Conservation (phyloP, 2,329 filamentous ascomycete genomes). For the Aspergillus novofumigatus region DNA sequence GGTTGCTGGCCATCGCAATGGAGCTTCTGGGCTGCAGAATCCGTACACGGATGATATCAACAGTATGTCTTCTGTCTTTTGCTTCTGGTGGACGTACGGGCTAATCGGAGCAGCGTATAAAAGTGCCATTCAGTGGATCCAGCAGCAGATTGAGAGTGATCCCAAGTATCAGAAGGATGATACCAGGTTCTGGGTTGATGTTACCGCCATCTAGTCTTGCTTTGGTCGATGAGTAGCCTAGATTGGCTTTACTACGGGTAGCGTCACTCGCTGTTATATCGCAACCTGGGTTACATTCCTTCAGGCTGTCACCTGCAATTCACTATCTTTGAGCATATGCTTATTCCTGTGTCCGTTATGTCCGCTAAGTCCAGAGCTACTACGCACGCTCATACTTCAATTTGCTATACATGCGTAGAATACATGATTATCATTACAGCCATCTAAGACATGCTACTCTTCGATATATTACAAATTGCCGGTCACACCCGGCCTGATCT, state of each 20-base stretch:
- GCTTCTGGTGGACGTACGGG: neutral
- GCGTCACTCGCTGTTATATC: too few species aligned
- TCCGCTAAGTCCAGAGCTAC: too few species aligned
- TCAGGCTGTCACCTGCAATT: too few species aligned
- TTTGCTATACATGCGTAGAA: too few species aligned
- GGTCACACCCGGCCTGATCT: conserved; percentile 38
- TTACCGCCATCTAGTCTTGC: conserved; percentile 10
- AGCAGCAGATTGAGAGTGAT: conserved; percentile 20
- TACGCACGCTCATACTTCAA: too few species aligned
- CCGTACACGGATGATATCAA: conserved; percentile 19
- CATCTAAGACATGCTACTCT: too few species aligned
- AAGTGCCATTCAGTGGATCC: conserved; percentile 24
- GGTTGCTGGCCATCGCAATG: conserved; percentile 23
- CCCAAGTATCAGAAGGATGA: conserved; percentile 20
- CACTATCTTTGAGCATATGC: too few species aligned
- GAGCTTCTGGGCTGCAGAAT: conserved; percentile 14
- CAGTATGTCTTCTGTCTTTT: conserved; percentile 7
- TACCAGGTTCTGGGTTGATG: conserved; percentile 24
- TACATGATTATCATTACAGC: too few species aligned
- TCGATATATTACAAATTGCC: neutral
- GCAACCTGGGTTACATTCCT: too few species aligned
- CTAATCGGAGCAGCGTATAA: conserved; percentile 6
- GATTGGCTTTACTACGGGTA: too few species aligned
- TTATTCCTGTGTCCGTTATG: too few species aligned
- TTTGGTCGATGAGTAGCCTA: too few species aligned